phyloP scores from a whole-genome alignment of 495 filamentous ascomycete species.

The Sordaria brevicollis region DNA sequence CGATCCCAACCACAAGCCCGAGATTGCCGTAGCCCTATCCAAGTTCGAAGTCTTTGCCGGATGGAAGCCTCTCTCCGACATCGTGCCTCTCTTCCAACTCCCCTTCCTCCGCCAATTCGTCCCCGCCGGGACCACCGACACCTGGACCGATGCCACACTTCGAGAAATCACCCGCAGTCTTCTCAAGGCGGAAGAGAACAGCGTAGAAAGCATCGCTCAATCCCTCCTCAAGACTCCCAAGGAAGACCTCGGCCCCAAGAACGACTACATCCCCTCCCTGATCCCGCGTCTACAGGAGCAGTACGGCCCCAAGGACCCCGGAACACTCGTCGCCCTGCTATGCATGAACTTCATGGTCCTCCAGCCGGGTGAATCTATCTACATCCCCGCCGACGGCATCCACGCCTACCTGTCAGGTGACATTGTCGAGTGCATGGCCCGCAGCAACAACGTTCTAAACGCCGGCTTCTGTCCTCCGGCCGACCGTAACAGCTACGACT shows the following conservation, averaged over 20 bases:
- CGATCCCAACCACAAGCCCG: conserved; percentile 73
- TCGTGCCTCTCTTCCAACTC: conserved; percentile 45
- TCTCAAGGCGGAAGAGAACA: conserved; percentile 41
- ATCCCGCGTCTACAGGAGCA: conserved; percentile 55
- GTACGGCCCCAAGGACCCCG: conserved; percentile 49
- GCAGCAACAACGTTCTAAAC: conserved; percentile 70
- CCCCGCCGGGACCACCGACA: conserved; percentile 19
- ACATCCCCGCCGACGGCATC: conserved; percentile 68
- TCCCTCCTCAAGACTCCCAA: conserved; percentile 38
- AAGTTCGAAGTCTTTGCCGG: conserved; percentile 73
- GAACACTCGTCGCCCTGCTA: conserved; percentile 53
- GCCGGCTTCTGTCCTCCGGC: conserved; percentile 61
- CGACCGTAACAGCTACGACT: conserved; percentile 50
- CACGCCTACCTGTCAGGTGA: conserved; percentile 71
- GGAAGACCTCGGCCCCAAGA: conserved; percentile 17
- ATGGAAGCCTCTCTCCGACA: conserved; percentile 56
- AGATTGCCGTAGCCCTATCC: conserved; percentile 68
- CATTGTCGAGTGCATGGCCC: conserved; percentile 80
- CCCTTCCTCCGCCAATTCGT: conserved; percentile 43
- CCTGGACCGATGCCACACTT: conserved; percentile 51
- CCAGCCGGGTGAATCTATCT: conserved; percentile 55
- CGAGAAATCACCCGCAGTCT: conserved; percentile 47
- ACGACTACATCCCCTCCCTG: conserved; percentile 48
- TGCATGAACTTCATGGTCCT: conserved; percentile 68
- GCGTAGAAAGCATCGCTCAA: conserved; percentile 38